phyloP scores from a whole-genome alignment of 2,329 filamentous ascomycete genomes.

The Penicillium sp. region DNA sequence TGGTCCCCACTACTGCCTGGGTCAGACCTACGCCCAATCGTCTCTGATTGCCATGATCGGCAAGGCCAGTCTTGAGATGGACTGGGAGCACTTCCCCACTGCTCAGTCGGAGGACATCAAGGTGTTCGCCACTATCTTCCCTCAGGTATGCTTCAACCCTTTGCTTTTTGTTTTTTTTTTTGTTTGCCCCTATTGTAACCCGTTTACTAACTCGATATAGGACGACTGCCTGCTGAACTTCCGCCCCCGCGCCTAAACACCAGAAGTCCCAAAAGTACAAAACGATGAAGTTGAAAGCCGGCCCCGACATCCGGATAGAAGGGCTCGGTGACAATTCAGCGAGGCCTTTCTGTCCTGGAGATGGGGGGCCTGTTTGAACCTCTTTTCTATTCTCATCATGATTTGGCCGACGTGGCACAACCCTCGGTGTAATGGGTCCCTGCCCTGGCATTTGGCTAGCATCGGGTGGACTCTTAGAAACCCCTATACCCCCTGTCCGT shows the following conservation, averaged over 20 bases:
- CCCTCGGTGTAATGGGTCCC: slow-evolving; percentile 7
- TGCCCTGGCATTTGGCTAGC: slow-evolving; percentile 1
- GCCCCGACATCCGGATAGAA: slow-evolving; percentile 23
- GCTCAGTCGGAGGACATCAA: slow-evolving; percentile 89
- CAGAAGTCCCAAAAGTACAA: slow-evolving; percentile 13
- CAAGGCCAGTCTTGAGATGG: slow-evolving; percentile 82
- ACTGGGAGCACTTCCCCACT: slow-evolving; percentile 90
- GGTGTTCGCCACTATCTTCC: slow-evolving; percentile 98
- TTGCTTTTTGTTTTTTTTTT: slow-evolving; percentile 1
- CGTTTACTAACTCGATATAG: slow-evolving; percentile 50
- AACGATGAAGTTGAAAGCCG: slow-evolving; percentile 21
- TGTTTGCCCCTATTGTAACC: slow-evolving; percentile 15
- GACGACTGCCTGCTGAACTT: slow-evolving; percentile 84
- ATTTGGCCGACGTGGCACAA: slow-evolving; percentile 15
- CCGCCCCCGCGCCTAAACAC: slow-evolving; percentile 47
- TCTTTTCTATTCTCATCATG: slow-evolving; percentile 15
- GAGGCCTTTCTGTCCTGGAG: slow-evolving; percentile 29
- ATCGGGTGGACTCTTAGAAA: slow-evolving; percentile 7
- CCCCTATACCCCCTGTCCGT: slow-evolving; percentile 16
- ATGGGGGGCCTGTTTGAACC: slow-evolving; percentile 20
- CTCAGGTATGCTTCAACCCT: slow-evolving; percentile 64
- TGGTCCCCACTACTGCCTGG: slow-evolving; percentile 94
- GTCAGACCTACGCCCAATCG: slow-evolving; percentile 86
- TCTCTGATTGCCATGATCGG: slow-evolving; percentile 89
- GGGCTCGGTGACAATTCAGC: slow-evolving; percentile 17